phyloP scores from a whole-genome alignment of 2,329 filamentous ascomycete species.

The Blastomyces silverae region DNA sequence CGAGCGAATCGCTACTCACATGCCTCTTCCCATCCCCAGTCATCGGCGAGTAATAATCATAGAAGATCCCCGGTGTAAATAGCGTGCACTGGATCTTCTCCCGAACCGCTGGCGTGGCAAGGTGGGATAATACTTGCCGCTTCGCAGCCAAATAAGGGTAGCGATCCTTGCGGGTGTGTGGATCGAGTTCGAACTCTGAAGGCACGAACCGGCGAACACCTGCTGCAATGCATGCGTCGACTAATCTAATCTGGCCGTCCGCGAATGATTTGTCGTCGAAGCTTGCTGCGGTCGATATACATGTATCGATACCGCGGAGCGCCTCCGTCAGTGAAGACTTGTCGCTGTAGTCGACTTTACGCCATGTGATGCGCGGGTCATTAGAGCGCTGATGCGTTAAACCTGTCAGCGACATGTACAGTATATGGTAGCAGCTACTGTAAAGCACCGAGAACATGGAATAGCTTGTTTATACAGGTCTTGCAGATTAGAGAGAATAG shows the following conservation, averaged over 20 bases:
- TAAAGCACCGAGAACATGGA: background rate
- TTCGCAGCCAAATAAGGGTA: background rate
- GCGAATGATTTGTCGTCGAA: slow-evolving; percentile 5
- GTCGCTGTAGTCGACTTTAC: slow-evolving; percentile 9
- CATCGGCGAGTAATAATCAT: slow-evolving; percentile 11
- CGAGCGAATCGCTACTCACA: slow-evolving; percentile 6
- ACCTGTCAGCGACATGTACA: background rate
- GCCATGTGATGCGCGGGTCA: slow-evolving; percentile 7
- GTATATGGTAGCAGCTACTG: background rate
- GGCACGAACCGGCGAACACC: slow-evolving; percentile 9
- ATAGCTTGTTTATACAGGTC: background rate
- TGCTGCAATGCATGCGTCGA: slow-evolving; percentile 8
- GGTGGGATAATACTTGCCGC: slow-evolving; percentile 1
- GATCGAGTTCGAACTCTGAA: slow-evolving; percentile 10
- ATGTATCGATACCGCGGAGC: slow-evolving; percentile 11
- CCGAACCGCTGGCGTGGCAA: background rate
- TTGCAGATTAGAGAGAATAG: background rate
- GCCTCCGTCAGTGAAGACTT: background rate
- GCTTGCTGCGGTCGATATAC: slow-evolving; percentile 8
- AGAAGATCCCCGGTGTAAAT: slow-evolving; percentile 11
- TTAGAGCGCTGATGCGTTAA: background rate
- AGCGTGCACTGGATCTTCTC: slow-evolving; percentile 8
- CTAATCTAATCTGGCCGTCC: slow-evolving; percentile 2
- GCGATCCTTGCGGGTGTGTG: slow-evolving; percentile 7
- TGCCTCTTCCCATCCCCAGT: slow-evolving; percentile 9